Percentiles rank a stretch among this genome's conserved stretches.
These are phyloP conservation scores for Aspergillus steynii DNA, from an alignment of 495 filamentous ascomycete species.

Conservation along the genomic window DNA sequence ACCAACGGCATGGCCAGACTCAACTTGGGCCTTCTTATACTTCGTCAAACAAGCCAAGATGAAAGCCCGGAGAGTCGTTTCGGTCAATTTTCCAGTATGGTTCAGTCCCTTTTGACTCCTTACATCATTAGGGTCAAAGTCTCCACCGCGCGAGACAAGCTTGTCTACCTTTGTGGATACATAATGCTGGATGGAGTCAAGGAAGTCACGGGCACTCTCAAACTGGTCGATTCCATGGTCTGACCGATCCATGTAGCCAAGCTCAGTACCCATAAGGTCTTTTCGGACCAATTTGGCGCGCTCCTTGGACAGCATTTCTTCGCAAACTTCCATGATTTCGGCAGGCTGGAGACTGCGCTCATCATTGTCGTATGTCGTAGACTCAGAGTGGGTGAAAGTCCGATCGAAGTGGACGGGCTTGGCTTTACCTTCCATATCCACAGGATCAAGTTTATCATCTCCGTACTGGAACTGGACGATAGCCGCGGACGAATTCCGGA, in stretches of 20 bases:
- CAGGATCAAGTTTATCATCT: conserved; percentile 90
- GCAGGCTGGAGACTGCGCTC: conserved; percentile 68
- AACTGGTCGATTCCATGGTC: conserved; percentile 75
- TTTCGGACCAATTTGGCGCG: conserved; percentile 64
- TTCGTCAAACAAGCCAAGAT: conserved; percentile 81
- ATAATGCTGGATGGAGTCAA: conserved; percentile 72
- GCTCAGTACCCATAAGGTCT: conserved; percentile 46
- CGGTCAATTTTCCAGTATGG: conserved; percentile 78
- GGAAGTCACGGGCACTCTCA: conserved; percentile 81
- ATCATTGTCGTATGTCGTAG: conserved; percentile 73
- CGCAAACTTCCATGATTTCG: conserved; percentile 69
- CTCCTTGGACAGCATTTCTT: conserved; percentile 62
- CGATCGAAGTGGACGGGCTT: conserved; percentile 91
- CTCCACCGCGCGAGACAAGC: conserved; percentile 46
- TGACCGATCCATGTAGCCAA: conserved; percentile 64
- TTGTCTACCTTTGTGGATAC: conserved; percentile 57
- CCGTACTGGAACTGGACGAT: conserved; percentile 98
- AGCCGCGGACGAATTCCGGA: conserved; percentile 78
- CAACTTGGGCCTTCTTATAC: conserved; percentile 84
- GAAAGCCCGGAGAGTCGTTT: conserved; percentile 69
- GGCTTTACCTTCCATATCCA: conserved; percentile 95
- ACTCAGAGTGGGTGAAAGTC: conserved; percentile 83
- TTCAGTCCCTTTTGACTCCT: conserved; percentile 52
- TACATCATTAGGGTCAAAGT: conserved; percentile 40
- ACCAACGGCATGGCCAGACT: conserved; percentile 96